Conservation (phyloP, 2,329 filamentous ascomycete species). For the Fusarium liriodendri region DNA sequence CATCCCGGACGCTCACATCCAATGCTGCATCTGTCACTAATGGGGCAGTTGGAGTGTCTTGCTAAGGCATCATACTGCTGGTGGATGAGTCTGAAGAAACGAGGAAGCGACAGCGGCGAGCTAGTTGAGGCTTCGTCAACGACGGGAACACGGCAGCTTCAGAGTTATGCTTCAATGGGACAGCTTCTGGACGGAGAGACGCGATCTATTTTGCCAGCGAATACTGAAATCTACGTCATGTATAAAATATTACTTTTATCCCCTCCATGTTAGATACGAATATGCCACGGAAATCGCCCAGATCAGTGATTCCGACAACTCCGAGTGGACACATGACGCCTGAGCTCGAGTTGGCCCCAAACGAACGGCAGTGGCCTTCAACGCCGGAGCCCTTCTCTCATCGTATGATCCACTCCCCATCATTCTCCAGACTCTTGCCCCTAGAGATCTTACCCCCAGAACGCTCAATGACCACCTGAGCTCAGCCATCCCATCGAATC, state of each 20-base stretch:
- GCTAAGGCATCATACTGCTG: not conserved
- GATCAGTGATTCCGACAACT: not conserved
- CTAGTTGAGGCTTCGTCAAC: not conserved
- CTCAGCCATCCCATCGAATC: not conserved
- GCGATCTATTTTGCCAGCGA: not conserved
- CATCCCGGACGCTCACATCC: not conserved
- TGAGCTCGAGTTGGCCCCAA: no score
- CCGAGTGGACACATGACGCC: not conserved
- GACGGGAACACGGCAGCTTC: not conserved
- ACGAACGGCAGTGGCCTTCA: no score
- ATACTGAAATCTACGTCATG: not conserved
- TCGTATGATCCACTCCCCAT: no score
- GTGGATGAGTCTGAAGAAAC: not conserved
- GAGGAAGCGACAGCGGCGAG: not conserved
- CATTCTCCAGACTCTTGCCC: no score
- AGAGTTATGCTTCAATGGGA: not conserved
- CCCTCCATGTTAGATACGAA: not conserved
- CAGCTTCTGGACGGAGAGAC: not conserved
- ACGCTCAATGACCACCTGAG: no score
- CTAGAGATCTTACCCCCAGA: no score
- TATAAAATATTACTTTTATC: no score
- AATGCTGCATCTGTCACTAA: not conserved
- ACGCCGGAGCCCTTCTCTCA: no score
- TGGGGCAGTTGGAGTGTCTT: not conserved
- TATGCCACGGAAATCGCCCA: not conserved